Evolutionary conservation across 2,329 filamentous ascomycete species (phyloP).

Genomic region (Aspergillus clavatus): DNA sequence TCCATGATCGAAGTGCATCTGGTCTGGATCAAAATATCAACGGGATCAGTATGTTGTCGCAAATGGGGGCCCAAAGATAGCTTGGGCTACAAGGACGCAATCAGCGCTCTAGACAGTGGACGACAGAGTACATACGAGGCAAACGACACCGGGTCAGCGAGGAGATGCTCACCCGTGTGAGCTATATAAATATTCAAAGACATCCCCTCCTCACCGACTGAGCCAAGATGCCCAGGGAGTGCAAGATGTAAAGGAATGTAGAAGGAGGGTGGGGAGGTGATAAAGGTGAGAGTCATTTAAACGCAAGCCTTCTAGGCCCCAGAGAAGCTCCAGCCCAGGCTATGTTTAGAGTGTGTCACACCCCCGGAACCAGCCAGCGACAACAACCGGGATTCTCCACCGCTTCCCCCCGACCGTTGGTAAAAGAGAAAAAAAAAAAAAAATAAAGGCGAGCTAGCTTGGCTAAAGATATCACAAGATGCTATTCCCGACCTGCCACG

Average conservation of each 20-base stretch:
- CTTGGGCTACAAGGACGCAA: slow-evolving; percentile 4
- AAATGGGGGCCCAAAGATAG: slow-evolving; percentile 4
- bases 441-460: slow-evolving; percentile 11
- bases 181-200: slow-evolving; percentile 85
- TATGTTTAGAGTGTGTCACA: slow-evolving; percentile 11
- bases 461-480: slow-evolving; percentile 26
- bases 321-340: slow-evolving; percentile 17
- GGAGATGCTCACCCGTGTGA: slow-evolving; percentile 83
- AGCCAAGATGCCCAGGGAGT: slow-evolving; percentile 22
- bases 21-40: slow-evolving; percentile 49
- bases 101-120: background rate
- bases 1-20: slow-evolving; percentile 79
- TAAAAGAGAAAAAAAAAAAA: background rate
- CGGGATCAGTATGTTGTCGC: slow-evolving; percentile 17
- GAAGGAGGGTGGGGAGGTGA: slow-evolving; percentile 13
- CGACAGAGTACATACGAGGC: slow-evolving; percentile 60
- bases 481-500: slow-evolving; percentile 20
- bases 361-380: slow-evolving; percentile 12
- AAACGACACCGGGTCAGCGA: slow-evolving; percentile 71
- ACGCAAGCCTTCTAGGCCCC: slow-evolving; percentile 7
- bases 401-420: slow-evolving; percentile 11
- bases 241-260: slow-evolving; percentile 16
- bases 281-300: slow-evolving; percentile 9
- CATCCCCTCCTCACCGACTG: slow-evolving; percentile 56
- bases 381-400: slow-evolving; percentile 9